Conservation (phyloP, 1,139 yeast species). For the Protomyces inundatus region DNA sequence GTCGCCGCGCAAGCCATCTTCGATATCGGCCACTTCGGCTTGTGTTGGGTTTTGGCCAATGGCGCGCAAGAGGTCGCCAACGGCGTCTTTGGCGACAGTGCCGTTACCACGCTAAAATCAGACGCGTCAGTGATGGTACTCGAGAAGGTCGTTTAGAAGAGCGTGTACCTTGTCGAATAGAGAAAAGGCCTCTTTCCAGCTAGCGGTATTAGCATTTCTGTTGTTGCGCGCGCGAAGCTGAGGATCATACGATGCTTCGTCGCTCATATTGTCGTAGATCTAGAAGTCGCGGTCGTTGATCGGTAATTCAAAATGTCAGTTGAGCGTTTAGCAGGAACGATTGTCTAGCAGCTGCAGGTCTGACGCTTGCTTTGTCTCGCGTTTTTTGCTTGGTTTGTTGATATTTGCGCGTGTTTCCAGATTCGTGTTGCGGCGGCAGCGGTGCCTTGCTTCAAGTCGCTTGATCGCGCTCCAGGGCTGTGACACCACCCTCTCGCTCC, state of each 20-base stretch:
- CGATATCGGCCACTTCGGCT: constrained; percentile 65
- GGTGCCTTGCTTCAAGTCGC: too few relatives aligned
- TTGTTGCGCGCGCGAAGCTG: background rate
- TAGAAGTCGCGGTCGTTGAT: too few relatives aligned
- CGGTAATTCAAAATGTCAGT: too few relatives aligned
- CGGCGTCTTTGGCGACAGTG: constrained; percentile 74
- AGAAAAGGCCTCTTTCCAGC: constrained; percentile 78
- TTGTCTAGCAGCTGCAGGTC: too few relatives aligned
- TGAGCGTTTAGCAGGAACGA: too few relatives aligned
- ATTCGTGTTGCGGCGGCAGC: too few relatives aligned
- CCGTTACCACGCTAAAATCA: constrained; percentile 69
- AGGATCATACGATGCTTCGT: constrained; percentile 14
- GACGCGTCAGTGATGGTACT: background rate
- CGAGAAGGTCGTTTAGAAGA: background rate
- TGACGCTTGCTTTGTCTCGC: too few relatives aligned
- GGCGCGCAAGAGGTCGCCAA: constrained; percentile 92
- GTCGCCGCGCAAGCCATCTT: constrained; percentile 44
- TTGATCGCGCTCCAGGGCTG: too few relatives aligned
- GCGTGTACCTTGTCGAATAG: constrained; percentile 65
- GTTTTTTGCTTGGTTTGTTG: too few relatives aligned
- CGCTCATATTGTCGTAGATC: background rate
- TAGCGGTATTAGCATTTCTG: background rate
- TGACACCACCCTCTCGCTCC: too few relatives aligned
- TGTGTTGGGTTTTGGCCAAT: constrained; percentile 98
- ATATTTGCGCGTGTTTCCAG: too few relatives aligned